These are phyloP conservation scores for Bipolaris zeicola DNA, from an alignment of 2,329 filamentous ascomycete species.

Conservation along the genomic window DNA sequence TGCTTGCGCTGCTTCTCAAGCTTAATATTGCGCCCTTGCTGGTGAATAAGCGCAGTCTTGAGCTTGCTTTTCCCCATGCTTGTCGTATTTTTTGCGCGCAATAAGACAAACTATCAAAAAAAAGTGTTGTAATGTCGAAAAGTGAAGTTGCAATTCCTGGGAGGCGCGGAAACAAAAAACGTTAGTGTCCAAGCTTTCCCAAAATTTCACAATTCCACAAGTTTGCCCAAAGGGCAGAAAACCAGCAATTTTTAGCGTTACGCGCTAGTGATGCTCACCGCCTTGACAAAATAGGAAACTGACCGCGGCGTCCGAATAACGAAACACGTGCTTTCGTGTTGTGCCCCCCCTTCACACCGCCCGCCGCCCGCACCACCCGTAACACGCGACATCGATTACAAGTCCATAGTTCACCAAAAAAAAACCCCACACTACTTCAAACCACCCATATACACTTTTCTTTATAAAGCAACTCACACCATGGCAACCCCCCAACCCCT, in stretches of 20 bases:
- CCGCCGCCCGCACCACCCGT: too few species aligned
- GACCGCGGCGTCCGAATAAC: constrained; percentile 22
- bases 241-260: constrained; percentile 25
- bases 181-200: constrained; percentile 26
- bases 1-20: constrained; percentile 65
- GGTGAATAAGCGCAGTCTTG: constrained; percentile 62
- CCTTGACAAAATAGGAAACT: constrained; percentile 29
- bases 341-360: constrained; percentile 17
- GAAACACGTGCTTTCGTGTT: constrained; percentile 26
- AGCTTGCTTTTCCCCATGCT: constrained; percentile 59
- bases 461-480: not conserved
- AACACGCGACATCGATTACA: too few species aligned
- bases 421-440: too few species aligned
- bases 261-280: constrained; percentile 36
- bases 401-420: too few species aligned
- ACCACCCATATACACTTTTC: not conserved
- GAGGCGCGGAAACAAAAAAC: not conserved
- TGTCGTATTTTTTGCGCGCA: not conserved
- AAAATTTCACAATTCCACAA: constrained; percentile 30
- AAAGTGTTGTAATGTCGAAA: not conserved
- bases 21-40: constrained; percentile 70
- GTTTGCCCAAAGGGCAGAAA: constrained; percentile 38
- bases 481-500: constrained; percentile 32
- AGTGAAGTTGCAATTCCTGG: not conserved
- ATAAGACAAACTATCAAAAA: not conserved